Percentiles rank a stretch among this genome's conserved stretches.
Evolutionary conservation across 2,329 filamentous ascomycete genomes (phyloP).

Genomic region (Hortaea werneckii): DNA sequence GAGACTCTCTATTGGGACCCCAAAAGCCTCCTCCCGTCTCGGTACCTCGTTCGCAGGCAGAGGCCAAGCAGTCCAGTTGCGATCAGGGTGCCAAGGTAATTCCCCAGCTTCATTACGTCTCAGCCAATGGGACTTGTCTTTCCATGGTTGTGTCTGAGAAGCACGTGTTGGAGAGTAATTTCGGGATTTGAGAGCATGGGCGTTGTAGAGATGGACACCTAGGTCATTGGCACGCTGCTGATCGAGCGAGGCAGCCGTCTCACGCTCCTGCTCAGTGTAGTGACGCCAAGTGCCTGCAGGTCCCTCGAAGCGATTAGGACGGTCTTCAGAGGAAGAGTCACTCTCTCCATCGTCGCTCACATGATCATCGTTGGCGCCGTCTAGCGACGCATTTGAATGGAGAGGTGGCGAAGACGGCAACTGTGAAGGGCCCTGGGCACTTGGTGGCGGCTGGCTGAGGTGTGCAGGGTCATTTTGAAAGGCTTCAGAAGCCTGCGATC

Average conservation of each 20-base stretch:
- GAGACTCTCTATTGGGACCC: conserved; percentile 14
- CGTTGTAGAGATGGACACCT: conserved; percentile 67
- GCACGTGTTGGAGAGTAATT: conserved; percentile 8
- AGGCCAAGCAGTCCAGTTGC: conserved; percentile 79
- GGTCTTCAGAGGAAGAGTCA: conserved; percentile 10
- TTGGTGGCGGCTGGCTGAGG: background rate
- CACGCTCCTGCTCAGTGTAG: conserved; percentile 53
- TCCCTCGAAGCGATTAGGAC: conserved; percentile 62
- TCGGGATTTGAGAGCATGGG: conserved; percentile 56
- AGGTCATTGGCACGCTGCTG: conserved; percentile 57
- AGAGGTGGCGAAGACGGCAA: background rate
- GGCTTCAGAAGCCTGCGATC: background rate
- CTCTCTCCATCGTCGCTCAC: background rate
- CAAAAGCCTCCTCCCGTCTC: conserved; percentile 41
- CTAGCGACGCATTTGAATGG: background rate
- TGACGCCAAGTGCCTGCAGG: conserved; percentile 56
- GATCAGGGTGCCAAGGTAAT: conserved; percentile 36
- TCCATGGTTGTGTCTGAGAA: conserved; percentile 19
- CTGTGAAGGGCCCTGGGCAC: background rate
- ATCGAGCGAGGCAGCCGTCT: conserved; percentile 53
- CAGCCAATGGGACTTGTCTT: conserved; percentile 26
- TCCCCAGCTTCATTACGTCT: conserved; percentile 21
- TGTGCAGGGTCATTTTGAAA: background rate
- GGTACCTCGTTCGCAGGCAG: conserved; percentile 54
- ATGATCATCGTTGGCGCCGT: background rate